Evolutionary conservation across 225 moss, liverwort and hornwort species (phyloP), one percentile per base, ranked within the genome.

Genomic region (Bryoerythrophyllum caledonicum): DNA sequence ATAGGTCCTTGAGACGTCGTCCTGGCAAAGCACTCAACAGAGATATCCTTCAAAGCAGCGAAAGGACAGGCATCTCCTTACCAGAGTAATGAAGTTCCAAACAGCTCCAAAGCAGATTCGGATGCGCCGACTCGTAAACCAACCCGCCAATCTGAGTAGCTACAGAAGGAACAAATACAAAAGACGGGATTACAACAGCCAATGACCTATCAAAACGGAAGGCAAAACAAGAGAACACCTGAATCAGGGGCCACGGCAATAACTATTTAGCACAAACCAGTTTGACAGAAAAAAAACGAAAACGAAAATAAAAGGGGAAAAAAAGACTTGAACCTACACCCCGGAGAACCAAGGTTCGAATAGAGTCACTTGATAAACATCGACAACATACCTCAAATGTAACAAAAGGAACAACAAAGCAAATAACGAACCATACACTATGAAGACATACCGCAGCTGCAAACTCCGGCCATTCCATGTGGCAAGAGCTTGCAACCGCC

Each of bases 71-170:
- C 1, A 1, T 2, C 3, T 6, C 4, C 34, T 35, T 21, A 35
- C 35, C 21, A 13, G 7, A 0, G 6, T 8, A 1, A n/a, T 2
- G 15, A 5, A 23, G 1, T 4, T 1, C 2, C 2, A 34, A 0
- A 0, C 0, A 6, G 3, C 52, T 14, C 7, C n/a, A 46, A 15
- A 19, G 11, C 17, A n/a, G 0, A 11, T 0, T 53, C 53, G 21
- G 0, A 53, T 53, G 9, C 5, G 53, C 53, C 2, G 21, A 15
- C n/a, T 8, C 53, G 21, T 20, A 6, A 21, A n/a, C n/a, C 20
- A 21, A 20, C 7, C 9, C 21, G 8, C 21, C 53, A 21, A 53
- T 20, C 53, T 2, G 21, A 8, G 21, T 21, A 21, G 9, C 53
- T 46, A 21, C 21, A 46, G 16, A 44, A 13, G 3, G 1, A 46